Evolutionary conservation across 2,329 filamentous ascomycete species (phyloP).

Genomic region (Dactylellina haptotyla): DNA sequence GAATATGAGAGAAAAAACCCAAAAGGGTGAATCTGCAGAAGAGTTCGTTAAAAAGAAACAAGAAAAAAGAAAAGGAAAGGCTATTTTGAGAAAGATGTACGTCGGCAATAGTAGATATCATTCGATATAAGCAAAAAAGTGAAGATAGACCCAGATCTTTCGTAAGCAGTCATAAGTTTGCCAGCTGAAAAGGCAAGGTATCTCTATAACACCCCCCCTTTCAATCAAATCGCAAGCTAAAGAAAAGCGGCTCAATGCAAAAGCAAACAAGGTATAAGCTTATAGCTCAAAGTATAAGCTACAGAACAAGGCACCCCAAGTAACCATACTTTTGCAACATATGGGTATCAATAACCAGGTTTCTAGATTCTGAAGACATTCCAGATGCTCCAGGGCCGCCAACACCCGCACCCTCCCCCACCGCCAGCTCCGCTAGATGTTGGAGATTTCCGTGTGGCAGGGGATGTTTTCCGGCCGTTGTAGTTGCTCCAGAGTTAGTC

Average conservation of each 20-base stretch:
- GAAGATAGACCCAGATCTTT: conserved; percentile 28
- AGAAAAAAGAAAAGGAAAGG: conserved; percentile 7
- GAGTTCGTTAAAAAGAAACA: conserved; percentile 11
- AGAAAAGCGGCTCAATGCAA: conserved; percentile 52
- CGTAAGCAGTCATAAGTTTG: conserved; percentile 47
- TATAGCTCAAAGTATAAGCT: conserved; percentile 61
- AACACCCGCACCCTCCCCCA: conserved; percentile 57
- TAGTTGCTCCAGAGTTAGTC: conserved; percentile 61
- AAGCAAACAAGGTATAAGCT: conserved; percentile 57
- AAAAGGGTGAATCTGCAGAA: conserved; percentile 21
- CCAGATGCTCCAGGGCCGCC: conserved; percentile 54
- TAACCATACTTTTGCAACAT: conserved; percentile 62
- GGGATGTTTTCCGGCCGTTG: conserved; percentile 64
- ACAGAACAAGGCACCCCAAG: conserved; percentile 59
- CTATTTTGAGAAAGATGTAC: conserved; percentile 39
- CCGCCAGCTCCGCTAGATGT: conserved; percentile 68
- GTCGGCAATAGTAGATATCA: conserved; percentile 33
- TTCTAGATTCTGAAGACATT: conserved; percentile 54
- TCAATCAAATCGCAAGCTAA: conserved; percentile 32
- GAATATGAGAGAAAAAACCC: conserved; percentile 14
- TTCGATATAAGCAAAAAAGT: conserved; percentile 18
- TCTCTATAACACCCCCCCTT: conserved; percentile 24
- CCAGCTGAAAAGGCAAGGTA: conserved; percentile 22
- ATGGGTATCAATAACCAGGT: conserved; percentile 57
- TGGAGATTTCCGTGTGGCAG: conserved; percentile 66